These are phyloP conservation scores for Auriscalpium orientale DNA, from an alignment of 768 basidiomycete species.

Conservation along the genomic window DNA sequence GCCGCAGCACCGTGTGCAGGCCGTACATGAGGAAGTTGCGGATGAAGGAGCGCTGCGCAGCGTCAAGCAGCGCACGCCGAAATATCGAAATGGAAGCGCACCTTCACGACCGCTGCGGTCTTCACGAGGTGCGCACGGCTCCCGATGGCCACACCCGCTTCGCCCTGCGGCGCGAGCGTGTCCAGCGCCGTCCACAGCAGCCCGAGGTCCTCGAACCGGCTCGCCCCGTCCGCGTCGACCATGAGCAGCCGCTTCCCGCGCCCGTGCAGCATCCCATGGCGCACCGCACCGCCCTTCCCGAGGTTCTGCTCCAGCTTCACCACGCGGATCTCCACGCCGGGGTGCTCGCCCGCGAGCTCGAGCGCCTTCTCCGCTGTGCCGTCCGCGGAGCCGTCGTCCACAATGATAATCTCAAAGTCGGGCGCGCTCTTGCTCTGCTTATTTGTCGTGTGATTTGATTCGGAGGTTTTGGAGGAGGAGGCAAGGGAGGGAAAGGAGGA, in stretches of 20 bases:
- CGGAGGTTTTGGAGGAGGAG: too few relatives aligned
- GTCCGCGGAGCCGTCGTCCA: constrained; percentile 88
- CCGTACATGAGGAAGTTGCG: constrained; percentile 94
- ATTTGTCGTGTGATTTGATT: too few relatives aligned
- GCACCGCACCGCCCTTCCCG: constrained; percentile 90
- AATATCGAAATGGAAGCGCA: constrained; percentile 19
- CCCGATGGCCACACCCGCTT: constrained; percentile 67
- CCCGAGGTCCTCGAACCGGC: constrained; percentile 78
- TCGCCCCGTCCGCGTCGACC: constrained; percentile 94
- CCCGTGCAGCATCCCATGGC: constrained; percentile 83
- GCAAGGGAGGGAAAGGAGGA: too few relatives aligned
- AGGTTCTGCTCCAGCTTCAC: constrained; percentile 73
- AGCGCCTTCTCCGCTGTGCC: constrained; percentile 62
- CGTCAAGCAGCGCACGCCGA: background rate
- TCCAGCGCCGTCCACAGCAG: constrained; percentile 75
- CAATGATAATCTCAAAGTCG: constrained; percentile 74
- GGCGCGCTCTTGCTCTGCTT: constrained; percentile 25
- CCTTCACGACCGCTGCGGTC: constrained; percentile 91
- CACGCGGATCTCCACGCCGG: constrained; percentile 61
- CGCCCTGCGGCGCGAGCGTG: constrained; percentile 36
- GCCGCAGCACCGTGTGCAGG: constrained; percentile 79
- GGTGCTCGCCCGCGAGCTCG: constrained; percentile 45
- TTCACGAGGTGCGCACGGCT: constrained; percentile 89
- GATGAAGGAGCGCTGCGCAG: constrained; percentile 71
- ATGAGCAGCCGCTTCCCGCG: constrained; percentile 76